phyloP scores from a whole-genome alignment of 352 stramenopile species.

The Pythium utonaiense region DNA sequence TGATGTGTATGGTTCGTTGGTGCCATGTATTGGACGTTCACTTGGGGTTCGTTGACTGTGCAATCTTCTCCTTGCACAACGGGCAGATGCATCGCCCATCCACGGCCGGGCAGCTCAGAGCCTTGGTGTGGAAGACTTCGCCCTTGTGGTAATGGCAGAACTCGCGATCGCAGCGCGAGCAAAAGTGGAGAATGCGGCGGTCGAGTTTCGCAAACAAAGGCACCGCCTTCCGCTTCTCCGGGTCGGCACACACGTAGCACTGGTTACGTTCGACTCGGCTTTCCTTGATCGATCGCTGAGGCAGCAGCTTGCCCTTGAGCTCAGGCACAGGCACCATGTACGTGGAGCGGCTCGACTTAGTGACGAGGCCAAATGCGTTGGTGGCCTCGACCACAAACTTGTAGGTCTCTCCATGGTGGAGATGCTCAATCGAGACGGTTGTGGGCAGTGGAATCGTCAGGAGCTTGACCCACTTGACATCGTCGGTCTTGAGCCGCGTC shows the following conservation, averaged over 20 bases:
- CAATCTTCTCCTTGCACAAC: slow-evolving; percentile 52
- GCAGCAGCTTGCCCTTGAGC: slow-evolving; percentile 59
- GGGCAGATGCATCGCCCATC: slow-evolving; percentile 73
- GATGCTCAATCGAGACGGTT: slow-evolving; percentile 49
- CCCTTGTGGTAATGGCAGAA: slow-evolving; percentile 86
- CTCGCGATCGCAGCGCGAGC: slow-evolving; percentile 70
- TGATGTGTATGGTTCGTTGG: neutral
- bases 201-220: slow-evolving; percentile 64
- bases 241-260: slow-evolving; percentile 74
- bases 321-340: slow-evolving; percentile 83
- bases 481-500: slow-evolving; percentile 73
- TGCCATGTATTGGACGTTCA: neutral
- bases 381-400: slow-evolving; percentile 82
- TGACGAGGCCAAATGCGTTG: slow-evolving; percentile 75
- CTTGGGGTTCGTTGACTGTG: neutral
- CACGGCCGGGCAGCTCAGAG: slow-evolving; percentile 72
- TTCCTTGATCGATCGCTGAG: slow-evolving; percentile 37
- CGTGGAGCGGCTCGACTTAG: slow-evolving; percentile 72
- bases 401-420: slow-evolving; percentile 79
- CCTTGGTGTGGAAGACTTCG: slow-evolving; percentile 74
- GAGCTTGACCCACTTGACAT: slow-evolving; percentile 76
- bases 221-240: slow-evolving; percentile 58
- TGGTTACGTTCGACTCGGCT: slow-evolving; percentile 46
- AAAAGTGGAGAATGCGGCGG: slow-evolving; percentile 76
- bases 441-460: slow-evolving; percentile 65